Conservation (phyloP, 495 filamentous ascomycete genomes). For the Poronia punctata region DNA sequence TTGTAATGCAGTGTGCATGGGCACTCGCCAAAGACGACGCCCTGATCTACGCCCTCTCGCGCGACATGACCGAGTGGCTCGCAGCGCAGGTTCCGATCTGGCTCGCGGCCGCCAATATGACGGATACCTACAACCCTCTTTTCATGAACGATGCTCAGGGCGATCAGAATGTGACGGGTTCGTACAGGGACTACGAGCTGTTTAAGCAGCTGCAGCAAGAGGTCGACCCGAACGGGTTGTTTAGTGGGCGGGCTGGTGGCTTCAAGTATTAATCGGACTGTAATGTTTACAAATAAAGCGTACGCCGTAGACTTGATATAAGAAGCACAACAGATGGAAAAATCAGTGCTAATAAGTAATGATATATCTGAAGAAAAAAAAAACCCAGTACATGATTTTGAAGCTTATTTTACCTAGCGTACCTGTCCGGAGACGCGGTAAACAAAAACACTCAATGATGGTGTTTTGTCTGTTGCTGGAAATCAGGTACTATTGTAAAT, state of each 20-base stretch:
- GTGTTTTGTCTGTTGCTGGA: no score
- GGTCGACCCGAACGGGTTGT: slow-evolving; percentile 41
- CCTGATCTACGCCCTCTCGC: slow-evolving; percentile 4
- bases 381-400: no score
- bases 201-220: slow-evolving; percentile 10
- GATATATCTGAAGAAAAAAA: no score
- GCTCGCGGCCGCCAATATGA: slow-evolving; percentile 8
- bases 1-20: slow-evolving; percentile 4
- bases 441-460: no score
- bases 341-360: no score
- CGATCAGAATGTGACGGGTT: slow-evolving; percentile 11
- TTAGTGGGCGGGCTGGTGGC: slow-evolving; percentile 43
- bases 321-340: no score
- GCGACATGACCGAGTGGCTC: slow-evolving; percentile 10
- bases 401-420: no score
- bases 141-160: slow-evolving; percentile 16
- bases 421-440: no score
- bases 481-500: no score
- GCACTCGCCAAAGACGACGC: slow-evolving; percentile 1
- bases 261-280: slow-evolving; percentile 13
- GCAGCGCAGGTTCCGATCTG: slow-evolving; percentile 2
- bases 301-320: no score
- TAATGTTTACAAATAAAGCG: no score
- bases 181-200: slow-evolving; percentile 3
- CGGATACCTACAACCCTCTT: slow-evolving; percentile 7